Base-by-base conservation (phyloP, 2,329 filamentous ascomycete species). In the Gyromitra esculenta region DNA sequence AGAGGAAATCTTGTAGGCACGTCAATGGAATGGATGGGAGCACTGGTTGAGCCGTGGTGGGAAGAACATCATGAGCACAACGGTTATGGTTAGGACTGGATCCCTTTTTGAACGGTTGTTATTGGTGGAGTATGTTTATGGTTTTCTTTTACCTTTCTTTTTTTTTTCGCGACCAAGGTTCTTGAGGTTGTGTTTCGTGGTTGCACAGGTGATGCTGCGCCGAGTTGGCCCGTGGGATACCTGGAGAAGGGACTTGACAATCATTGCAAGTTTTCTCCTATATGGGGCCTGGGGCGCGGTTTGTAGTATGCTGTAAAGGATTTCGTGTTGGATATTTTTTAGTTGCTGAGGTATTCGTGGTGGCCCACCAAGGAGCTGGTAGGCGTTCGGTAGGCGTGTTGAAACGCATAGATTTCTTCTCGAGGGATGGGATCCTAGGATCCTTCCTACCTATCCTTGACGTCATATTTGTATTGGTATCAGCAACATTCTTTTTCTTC, bases 191-290 rank as follows among this genome's bases (percentile, higher is more conserved):
- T 73, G 35, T 73, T 76, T 76, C 54, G 52, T 68, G 50, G 71
- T 65, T 72, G 65, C 64, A 68, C 57, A 64, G 37, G 72, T 71
- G 41, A 75, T 75, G 45, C 71, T 75, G 75, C 72, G 75, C 72
- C 70, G 59, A 76, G 65, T 74, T 70, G 65, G 70, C 75, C 72
- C 71, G 64, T 77, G 71, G 52, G 75, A 74, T 77, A 75, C 71
- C 71, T 77, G 68, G 77, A 78, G 77, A 79, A 79, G 74, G 65
- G 59, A 72, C 77, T 79, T 79, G 77, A 79, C 77, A 79, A 79
- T 71, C 62, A 63, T 65, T 78, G 77, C 77, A 79, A 77, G 77
- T 76, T 73, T 77, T 78, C 75, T 78, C 77, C 76, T 70, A 79
- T 65, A 79, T 77, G 76, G 77, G 76, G 68, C 76, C 70, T 76